phyloP scores from a whole-genome alignment of 495 filamentous ascomycete species.

The Mytilinidion resinicola region DNA sequence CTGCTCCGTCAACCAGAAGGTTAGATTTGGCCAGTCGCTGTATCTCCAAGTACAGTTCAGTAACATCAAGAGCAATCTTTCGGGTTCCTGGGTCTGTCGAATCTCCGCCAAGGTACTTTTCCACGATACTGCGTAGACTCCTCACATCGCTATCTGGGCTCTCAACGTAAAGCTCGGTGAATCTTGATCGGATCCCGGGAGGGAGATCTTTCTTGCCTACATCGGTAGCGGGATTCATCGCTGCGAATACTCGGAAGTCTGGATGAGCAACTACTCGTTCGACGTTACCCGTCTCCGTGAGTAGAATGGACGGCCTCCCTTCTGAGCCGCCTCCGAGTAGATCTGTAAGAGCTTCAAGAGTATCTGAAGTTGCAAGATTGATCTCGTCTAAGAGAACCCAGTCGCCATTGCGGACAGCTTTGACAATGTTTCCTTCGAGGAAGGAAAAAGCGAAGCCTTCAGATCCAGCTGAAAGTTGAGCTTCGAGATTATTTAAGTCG shows the following conservation, averaged over 20 bases:
- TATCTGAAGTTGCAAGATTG: conserved; percentile 90
- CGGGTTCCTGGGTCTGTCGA: conserved; percentile 56
- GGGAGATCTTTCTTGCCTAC: conserved; percentile 92
- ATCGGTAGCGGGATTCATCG: conserved; percentile 99
- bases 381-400: conserved; percentile 99
- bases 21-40: conserved; percentile 76
- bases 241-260: conserved; percentile 92
- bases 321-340: conserved; percentile 64
- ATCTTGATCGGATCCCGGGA: conserved; percentile 72
- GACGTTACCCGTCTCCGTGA: conserved; percentile 86
- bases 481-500: conserved; percentile 72
- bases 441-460: conserved; percentile 91
- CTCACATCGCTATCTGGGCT: conserved; percentile 79
- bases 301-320: conserved; percentile 67
- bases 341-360: conserved; percentile 85
- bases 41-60: conserved; percentile 76
- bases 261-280: conserved; percentile 84
- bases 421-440: conserved; percentile 88
- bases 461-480: conserved; percentile 68
- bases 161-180: conserved; percentile 89
- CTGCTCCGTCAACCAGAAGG: conserved; percentile 83
- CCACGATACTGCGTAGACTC: conserved; percentile 76
- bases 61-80: conserved; percentile 62
- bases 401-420: conserved; percentile 85
- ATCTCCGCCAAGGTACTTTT: conserved; percentile 68